Percentiles rank a stretch among this genome's conserved stretches.
These are phyloP conservation scores for Phyllachora maydis DNA, from an alignment of 2,329 filamentous ascomycete species.

Conservation along the genomic window DNA sequence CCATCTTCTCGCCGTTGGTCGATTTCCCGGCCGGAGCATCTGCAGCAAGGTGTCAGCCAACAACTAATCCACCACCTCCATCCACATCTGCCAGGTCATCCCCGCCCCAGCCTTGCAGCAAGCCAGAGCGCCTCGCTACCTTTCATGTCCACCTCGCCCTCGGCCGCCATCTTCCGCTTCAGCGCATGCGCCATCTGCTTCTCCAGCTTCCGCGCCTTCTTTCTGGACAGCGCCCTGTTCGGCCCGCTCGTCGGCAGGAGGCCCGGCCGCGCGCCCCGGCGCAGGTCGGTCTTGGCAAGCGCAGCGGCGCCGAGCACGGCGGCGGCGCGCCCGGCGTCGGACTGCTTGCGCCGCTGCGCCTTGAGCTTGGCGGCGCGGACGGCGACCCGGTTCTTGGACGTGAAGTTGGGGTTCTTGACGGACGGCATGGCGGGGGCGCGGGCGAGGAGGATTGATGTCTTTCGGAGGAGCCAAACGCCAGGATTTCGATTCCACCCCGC, in stretches of 20 bases:
- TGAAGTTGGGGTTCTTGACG: conserved; percentile 35
- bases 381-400: conserved; percentile 29
- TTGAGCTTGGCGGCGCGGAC: conserved; percentile 22
- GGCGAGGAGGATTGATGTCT: too few relatives aligned
- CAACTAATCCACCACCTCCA: background rate
- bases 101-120: background rate
- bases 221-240: conserved; percentile 24
- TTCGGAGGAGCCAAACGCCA: too few relatives aligned
- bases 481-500: too few relatives aligned
- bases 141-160: conserved; percentile 27
- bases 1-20: too few relatives aligned
- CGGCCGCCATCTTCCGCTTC: conserved; percentile 27
- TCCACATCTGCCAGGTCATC: background rate
- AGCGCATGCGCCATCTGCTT: conserved; percentile 29
- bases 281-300: conserved; percentile 15
- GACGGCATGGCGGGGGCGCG: too few relatives aligned
- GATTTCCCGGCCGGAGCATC: conserved; percentile 1
- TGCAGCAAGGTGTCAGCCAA: background rate
- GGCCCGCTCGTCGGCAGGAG: conserved; percentile 35
- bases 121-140: conserved; percentile 14
- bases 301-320: conserved; percentile 4
- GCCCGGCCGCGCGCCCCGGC: conserved; percentile 28
- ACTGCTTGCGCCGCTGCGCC: conserved; percentile 20
- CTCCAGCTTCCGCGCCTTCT: conserved; percentile 35
- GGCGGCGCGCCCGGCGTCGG: conserved; percentile 10